Base-by-base conservation (phyloP, 2,329 filamentous ascomycete species). In the Apiospora pterosperma region DNA sequence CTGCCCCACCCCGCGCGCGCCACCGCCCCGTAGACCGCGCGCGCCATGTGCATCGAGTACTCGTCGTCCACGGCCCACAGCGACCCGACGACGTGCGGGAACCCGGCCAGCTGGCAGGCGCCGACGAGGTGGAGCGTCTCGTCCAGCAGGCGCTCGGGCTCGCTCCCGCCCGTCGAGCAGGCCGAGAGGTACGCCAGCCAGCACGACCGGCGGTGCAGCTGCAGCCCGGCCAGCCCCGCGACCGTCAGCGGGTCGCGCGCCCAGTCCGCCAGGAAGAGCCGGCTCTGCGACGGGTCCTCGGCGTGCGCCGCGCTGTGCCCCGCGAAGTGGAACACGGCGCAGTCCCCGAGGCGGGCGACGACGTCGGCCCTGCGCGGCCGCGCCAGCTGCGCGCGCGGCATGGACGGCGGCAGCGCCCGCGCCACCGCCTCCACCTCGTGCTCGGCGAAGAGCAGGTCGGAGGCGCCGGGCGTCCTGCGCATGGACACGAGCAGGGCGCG, bases 241-340 rank as follows among this genome's bases (percentile, higher is more conserved):
- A 72, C 70, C 0, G 66, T 67, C 0, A 73, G 48, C 1, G 63
- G 67, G 12, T 64, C 59, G 16, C 25, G 62, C 36, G 69, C 19
- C 66, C 70, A 70, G 65, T 76, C 73, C 0, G 69, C 61, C 19
- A 77, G 68, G 1, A 76, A 67, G 2, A 79, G 65, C 52, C 21
- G 62, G 65, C 76, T 78, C 55, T 68, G 65, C 7, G 71, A 74
- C 0, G 78, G 77, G 8, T 78, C 73, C 0, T 4, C 3, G 0
- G 28, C 5, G 62, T 79, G 63, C 0, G 73, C 67, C 1, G 31
- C 3, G 0, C 76, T 78, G 62, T 80, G 79, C 7, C 80, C 76
- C 1, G 80, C 79, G 62, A 82, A 82, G 65, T 81, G 79, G 64
- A 80, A 78, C 5, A 81, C 74, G 12, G 70, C 67, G 67, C 74